phyloP scores from a whole-genome alignment of 768 basidiomycete species.

The Postia placenta region DNA sequence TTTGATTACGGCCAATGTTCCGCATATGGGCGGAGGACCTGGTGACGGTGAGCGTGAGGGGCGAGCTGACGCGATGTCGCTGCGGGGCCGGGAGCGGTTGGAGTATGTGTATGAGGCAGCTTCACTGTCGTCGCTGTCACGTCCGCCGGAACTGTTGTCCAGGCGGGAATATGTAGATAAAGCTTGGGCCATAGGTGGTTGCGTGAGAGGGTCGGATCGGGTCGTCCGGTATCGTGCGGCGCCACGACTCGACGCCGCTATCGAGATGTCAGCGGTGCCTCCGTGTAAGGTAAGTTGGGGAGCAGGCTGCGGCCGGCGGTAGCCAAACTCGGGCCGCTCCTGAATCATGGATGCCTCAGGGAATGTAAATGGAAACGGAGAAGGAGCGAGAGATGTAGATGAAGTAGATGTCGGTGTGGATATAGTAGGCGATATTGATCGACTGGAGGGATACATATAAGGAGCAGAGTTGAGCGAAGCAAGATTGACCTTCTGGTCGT shows the following conservation, averaged over 20 bases:
- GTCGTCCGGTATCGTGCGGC: conserved; percentile 53
- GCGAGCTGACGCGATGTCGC: conserved; percentile 30
- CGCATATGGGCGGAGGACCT: conserved; percentile 48
- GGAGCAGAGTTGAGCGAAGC: conserved; percentile 44
- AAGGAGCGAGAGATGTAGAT: conserved; percentile 45
- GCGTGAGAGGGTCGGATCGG: conserved; percentile 19
- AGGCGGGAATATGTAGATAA: conserved; percentile 40
- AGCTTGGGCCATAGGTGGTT: conserved; percentile 30
- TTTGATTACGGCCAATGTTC: conserved; percentile 86
- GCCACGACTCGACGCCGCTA: conserved; percentile 45
- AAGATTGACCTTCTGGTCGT: conserved; percentile 53
- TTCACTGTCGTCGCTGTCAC: conserved; percentile 44
- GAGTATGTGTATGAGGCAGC: conserved; percentile 30
- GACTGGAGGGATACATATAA: conserved; percentile 59
- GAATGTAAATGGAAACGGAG: conserved; percentile 64
- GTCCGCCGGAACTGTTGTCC: conserved; percentile 42
- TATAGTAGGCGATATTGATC: conserved; percentile 65
- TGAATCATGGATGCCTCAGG: conserved; percentile 45
- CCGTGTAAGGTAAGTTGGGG: conserved; percentile 68
- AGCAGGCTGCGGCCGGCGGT: conserved; percentile 49
- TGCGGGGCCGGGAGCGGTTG: conserved; percentile 29
- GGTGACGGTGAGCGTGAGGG: conserved; percentile 42
- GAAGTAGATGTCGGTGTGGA: conserved; percentile 60
- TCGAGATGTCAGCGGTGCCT: conserved; percentile 66
- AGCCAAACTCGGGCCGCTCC: conserved; percentile 61